Evolutionary conservation across 176 grass and related monocot genomes (phyloP).

Genomic region (Luzula sylvatica): DNA sequence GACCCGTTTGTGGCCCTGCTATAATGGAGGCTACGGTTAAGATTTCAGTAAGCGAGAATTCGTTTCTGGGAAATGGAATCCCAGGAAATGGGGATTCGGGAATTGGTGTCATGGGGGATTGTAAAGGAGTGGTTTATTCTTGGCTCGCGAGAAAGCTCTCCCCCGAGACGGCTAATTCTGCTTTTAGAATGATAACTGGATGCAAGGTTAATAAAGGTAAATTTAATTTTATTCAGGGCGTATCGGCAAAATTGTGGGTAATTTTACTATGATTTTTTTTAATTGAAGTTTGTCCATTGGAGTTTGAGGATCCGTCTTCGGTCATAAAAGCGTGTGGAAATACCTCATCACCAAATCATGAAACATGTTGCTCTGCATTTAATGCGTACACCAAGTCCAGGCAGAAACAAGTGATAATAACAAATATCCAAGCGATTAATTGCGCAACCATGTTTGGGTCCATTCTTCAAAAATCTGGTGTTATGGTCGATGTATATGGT

Average conservation of each 20-base stretch:
- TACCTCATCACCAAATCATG: conserved; percentile 31
- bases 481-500: conserved; percentile 57
- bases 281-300: conserved; percentile 73
- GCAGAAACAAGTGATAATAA: conserved; percentile 92
- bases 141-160: conserved; percentile 79
- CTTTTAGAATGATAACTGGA: conserved; percentile 81
- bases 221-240: too few relatives aligned
- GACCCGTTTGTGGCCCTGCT: conserved; percentile 81
- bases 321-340: conserved; percentile 71
- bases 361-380: conserved; percentile 51
- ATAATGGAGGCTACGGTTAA: conserved; percentile 81
- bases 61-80: conserved; percentile 57
- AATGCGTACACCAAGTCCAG: conserved; percentile 64
- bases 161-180: conserved; percentile 51
- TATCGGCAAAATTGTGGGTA: too few relatives aligned
- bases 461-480: conserved; percentile 80
- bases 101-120: conserved; percentile 72
- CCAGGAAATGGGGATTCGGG: conserved; percentile 38
- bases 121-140: conserved; percentile 89
- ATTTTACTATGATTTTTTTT: background rate
- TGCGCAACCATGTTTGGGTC: conserved; percentile 95
- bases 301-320: conserved; percentile 71
- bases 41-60: conserved; percentile 45
- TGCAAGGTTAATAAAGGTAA: conserved; percentile 98
- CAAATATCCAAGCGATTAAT: conserved; percentile 97